Evolutionary conservation across 1,284 basidiomycete species (phyloP).

Genomic region (Heterobasidion irregulare): DNA sequence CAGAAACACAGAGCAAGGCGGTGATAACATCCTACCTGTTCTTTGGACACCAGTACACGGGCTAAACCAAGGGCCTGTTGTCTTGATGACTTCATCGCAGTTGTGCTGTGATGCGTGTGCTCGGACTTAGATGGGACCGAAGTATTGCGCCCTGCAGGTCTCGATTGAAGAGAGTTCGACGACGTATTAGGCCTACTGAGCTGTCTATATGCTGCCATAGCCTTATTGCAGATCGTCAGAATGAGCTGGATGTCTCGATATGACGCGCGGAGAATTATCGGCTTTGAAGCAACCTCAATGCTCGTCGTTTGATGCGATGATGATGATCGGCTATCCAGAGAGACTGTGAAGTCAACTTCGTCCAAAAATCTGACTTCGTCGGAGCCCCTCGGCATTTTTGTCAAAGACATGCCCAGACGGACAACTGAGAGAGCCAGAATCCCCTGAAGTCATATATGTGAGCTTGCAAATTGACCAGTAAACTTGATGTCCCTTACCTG

Average conservation of each 20-base stretch:
- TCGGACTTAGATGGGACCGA: background rate
- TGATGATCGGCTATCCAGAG: slow-evolving; percentile 78
- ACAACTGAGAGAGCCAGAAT: slow-evolving; percentile 80
- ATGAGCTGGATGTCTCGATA: slow-evolving; percentile 92
- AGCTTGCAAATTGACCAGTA: background rate
- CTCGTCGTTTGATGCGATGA: slow-evolving; percentile 72
- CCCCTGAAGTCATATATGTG: slow-evolving; percentile 35
- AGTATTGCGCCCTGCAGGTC: background rate
- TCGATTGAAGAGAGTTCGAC: background rate
- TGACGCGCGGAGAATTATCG: slow-evolving; percentile 88
- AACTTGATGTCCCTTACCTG: slow-evolving; percentile 46
- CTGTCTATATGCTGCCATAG: slow-evolving; percentile 56
- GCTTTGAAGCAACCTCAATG: slow-evolving; percentile 78
- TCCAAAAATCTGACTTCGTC: slow-evolving; percentile 92
- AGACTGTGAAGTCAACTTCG: slow-evolving; percentile 84
- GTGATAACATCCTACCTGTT: slow-evolving; percentile 48
- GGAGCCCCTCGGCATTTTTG: slow-evolving; percentile 77
- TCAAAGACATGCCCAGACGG: slow-evolving; percentile 90
- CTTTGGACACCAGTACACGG: slow-evolving; percentile 68
- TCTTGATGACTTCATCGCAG: background rate
- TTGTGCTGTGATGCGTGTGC: background rate
- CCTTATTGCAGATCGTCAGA: slow-evolving; percentile 83
- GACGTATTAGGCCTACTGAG: slow-evolving; percentile 4
- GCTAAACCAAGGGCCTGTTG: slow-evolving; percentile 39
- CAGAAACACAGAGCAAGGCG: background rate